phyloP scores from a whole-genome alignment of 2,329 filamentous ascomycete species.

The Byssochlamys sp. region DNA sequence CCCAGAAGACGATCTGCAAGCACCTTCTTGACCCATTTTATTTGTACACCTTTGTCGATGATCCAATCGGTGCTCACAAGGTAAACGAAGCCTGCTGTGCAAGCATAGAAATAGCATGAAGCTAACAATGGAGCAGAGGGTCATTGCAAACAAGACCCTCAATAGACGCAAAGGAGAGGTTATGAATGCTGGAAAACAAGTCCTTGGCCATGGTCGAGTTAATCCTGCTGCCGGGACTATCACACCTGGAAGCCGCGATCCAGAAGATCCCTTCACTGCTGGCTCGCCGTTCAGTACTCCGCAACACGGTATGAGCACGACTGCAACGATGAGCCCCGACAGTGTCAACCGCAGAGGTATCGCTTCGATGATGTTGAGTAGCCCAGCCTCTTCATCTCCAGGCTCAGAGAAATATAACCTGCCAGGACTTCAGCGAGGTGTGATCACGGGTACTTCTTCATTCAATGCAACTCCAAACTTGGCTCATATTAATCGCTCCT shows the following conservation, averaged over 20 bases:
- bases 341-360: not conserved
- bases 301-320: not conserved
- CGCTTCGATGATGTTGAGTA: not conserved
- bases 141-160: conserved; percentile 23
- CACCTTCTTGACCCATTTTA: conserved; percentile 28
- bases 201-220: conserved; percentile 5
- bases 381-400: not conserved
- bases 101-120: not conserved
- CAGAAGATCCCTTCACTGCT: not conserved
- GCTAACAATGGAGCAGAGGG: conserved; percentile 9
- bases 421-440: not conserved
- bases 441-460: not conserved
- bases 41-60: conserved; percentile 26
- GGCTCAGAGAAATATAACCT: not conserved
- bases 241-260: not conserved
- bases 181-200: conserved; percentile 24
- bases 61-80: conserved; percentile 19
- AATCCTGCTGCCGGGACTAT: not conserved
- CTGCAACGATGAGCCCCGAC: not conserved
- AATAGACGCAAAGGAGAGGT: conserved; percentile 24
- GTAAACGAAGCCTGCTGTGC: conserved; percentile 2
- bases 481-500: not conserved
- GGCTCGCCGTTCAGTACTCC: not conserved
- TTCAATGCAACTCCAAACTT: not conserved
- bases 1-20: conserved; percentile 32